These are phyloP conservation scores for Globomyces pollinis-pini DNA, from an alignment of 192 early-diverging fungal genomes.

Conservation along the genomic window DNA sequence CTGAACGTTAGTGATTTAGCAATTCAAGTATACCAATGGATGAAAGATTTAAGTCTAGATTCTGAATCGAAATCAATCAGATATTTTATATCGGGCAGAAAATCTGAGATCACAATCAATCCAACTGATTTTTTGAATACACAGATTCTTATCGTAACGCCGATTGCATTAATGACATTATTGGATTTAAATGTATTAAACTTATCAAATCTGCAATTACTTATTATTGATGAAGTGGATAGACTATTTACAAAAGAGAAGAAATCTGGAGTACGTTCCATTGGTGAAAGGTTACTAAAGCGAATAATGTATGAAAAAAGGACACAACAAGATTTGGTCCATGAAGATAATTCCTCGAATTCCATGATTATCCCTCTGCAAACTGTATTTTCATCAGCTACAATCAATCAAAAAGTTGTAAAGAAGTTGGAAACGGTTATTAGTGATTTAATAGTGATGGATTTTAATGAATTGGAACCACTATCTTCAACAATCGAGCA, in stretches of 20 bases:
- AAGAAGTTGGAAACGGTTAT: too few species aligned
- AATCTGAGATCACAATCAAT: slow-evolving; percentile 5
- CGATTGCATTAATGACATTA: slow-evolving; percentile 20
- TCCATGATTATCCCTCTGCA: slow-evolving; percentile 31
- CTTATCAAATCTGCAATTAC: slow-evolving; percentile 20
- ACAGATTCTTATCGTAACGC: slow-evolving; percentile 36
- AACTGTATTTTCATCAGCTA: slow-evolving; percentile 59
- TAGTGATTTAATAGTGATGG: too few species aligned
- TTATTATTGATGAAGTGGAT: slow-evolving; percentile 44
- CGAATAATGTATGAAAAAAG: slow-evolving; percentile 15
- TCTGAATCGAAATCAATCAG: too few species aligned
- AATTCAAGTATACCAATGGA: slow-evolving; percentile 23
- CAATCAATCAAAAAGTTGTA: slow-evolving; percentile 70
- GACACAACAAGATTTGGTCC: not conserved
- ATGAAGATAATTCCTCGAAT: not conserved
- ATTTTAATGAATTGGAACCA: too few species aligned
- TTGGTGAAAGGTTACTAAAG: slow-evolving; percentile 29
- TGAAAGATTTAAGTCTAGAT: slow-evolving; percentile 8
- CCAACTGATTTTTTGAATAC: too few species aligned
- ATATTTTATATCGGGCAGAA: slow-evolving; percentile 8
- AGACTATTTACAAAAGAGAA: slow-evolving; percentile 23
- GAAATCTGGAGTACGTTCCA: not conserved
- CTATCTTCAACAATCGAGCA: slow-evolving; percentile 10
- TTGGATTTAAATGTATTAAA: slow-evolving; percentile 18
- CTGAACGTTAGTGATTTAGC: slow-evolving; percentile 26